These are phyloP conservation scores for Rhizophagus sp. DNA, from an alignment of 192 early-diverging fungal genomes.

Conservation along the genomic window DNA sequence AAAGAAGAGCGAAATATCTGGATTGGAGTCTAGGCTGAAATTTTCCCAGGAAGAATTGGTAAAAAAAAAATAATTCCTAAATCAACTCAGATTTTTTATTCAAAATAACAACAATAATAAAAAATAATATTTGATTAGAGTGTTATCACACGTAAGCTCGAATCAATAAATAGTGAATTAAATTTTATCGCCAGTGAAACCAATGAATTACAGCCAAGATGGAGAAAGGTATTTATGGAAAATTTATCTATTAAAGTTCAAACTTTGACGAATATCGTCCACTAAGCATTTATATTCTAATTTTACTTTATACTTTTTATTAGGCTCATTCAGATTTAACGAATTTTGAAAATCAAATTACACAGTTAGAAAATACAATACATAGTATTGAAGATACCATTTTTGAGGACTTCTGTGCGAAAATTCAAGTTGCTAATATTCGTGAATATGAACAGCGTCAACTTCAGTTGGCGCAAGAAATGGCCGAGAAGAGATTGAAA, in stretches of 20 bases:
- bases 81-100: not conserved
- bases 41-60: slow-evolving; percentile 67
- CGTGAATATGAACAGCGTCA: slow-evolving; percentile 86
- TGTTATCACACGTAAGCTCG: slow-evolving; percentile 54
- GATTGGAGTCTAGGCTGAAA: slow-evolving; percentile 60
- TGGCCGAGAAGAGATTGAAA: slow-evolving; percentile 70
- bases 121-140: slow-evolving; percentile 35
- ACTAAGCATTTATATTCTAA: not conserved
- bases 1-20: slow-evolving; percentile 57
- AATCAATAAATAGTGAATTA: slow-evolving; percentile 63
- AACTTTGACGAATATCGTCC: not conserved
- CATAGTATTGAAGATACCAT: slow-evolving; percentile 53
- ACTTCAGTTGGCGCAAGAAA: slow-evolving; percentile 68
- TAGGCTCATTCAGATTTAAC: slow-evolving; percentile 44
- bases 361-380: slow-evolving; percentile 41
- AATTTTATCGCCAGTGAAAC: slow-evolving; percentile 50
- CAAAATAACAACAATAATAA: not conserved
- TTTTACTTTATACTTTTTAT: not conserved
- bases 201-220: slow-evolving; percentile 33
- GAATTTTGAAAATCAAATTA: slow-evolving; percentile 43
- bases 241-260: not conserved
- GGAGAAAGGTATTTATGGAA: slow-evolving; percentile 28
- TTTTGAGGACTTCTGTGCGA: slow-evolving; percentile 80
- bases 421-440: slow-evolving; percentile 73
- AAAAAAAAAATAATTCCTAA: not conserved